Percentiles rank a stretch among this genome's conserved stretches.
phyloP scores from a whole-genome alignment of 2,329 filamentous ascomycete species.

The Dichotomopilus funicola region DNA sequence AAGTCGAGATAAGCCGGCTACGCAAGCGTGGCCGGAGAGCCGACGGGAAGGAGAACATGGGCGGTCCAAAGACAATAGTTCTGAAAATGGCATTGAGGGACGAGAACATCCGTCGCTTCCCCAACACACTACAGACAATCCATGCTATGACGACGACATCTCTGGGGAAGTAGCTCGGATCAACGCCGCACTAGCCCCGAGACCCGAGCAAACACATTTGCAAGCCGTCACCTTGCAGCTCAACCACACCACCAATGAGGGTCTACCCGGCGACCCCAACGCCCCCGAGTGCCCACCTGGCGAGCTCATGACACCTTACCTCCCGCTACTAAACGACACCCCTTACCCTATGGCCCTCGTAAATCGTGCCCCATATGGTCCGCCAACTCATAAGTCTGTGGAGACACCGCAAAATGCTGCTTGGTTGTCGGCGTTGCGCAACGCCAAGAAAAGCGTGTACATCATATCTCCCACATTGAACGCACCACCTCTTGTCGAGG shows the following conservation, averaged over 20 bases:
- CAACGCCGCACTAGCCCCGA: slow-evolving; percentile 49
- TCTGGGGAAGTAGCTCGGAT: slow-evolving; percentile 55
- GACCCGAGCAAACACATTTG: slow-evolving; percentile 38
- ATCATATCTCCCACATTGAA: slow-evolving; percentile 76
- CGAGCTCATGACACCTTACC: slow-evolving; percentile 60
- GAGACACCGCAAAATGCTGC: slow-evolving; percentile 69
- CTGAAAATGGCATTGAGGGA: not conserved
- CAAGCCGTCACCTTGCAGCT: slow-evolving; percentile 59
- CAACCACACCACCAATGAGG: slow-evolving; percentile 52
- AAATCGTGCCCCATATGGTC: slow-evolving; percentile 60
- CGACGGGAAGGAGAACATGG: not conserved
- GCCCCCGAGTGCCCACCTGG: slow-evolving; percentile 47
- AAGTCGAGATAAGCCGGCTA: slow-evolving; percentile 44
- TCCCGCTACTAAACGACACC: slow-evolving; percentile 45
- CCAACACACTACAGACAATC: slow-evolving; percentile 51
- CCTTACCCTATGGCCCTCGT: slow-evolving; percentile 67
- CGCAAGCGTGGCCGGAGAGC: slow-evolving; percentile 23
- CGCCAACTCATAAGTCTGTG: slow-evolving; percentile 52
- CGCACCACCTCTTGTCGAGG: slow-evolving; percentile 58
- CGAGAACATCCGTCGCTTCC: slow-evolving; percentile 29
- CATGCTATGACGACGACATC: slow-evolving; percentile 59
- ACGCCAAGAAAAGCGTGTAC: slow-evolving; percentile 60
- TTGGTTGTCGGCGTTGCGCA: slow-evolving; percentile 62
- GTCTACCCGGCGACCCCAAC: slow-evolving; percentile 37
- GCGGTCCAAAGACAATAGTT: not conserved